Conservation (phyloP, 345 rosid species). For the Geranium brycei region DNA sequence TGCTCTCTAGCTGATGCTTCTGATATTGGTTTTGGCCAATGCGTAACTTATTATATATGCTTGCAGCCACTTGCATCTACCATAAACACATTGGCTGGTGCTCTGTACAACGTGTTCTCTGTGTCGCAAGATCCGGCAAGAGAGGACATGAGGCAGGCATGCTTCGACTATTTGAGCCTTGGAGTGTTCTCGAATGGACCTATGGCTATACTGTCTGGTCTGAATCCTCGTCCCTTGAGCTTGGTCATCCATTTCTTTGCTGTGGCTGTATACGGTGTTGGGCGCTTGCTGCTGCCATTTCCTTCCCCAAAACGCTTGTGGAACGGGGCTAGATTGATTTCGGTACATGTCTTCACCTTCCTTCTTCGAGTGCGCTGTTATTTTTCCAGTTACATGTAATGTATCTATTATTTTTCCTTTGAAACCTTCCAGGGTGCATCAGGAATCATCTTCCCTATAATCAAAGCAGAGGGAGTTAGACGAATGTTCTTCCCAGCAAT, state of each 20-base stretch:
- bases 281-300: conserved; percentile 11
- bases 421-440: conserved; percentile 11
- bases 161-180: conserved; percentile 16
- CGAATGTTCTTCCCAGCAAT: conserved; percentile 13
- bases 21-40: too few relatives aligned
- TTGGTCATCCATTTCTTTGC: conserved; percentile 17
- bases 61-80: too few relatives aligned
- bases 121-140: conserved; percentile 14
- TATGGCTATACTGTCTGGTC: conserved; percentile 13
- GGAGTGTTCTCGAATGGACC: conserved; percentile 16
- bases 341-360: conserved; percentile 5
- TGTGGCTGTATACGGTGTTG: conserved; percentile 17
- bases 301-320: conserved; percentile 15
- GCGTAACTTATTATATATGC: too few relatives aligned
- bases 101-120: conserved; percentile 18
- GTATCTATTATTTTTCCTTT: not conserved
- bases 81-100: conserved; percentile 15
- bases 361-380: not conserved
- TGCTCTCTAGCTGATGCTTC: too few relatives aligned
- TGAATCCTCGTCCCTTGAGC: conserved; percentile 12
- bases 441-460: conserved; percentile 15
- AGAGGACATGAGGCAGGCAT: conserved; percentile 16
- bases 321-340: conserved; percentile 14
- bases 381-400: too few relatives aligned
- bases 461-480: conserved; percentile 17